Evolutionary conservation across 2,329 filamentous ascomycete genomes (phyloP).

Genomic region (Aaosphaeria arxii): DNA sequence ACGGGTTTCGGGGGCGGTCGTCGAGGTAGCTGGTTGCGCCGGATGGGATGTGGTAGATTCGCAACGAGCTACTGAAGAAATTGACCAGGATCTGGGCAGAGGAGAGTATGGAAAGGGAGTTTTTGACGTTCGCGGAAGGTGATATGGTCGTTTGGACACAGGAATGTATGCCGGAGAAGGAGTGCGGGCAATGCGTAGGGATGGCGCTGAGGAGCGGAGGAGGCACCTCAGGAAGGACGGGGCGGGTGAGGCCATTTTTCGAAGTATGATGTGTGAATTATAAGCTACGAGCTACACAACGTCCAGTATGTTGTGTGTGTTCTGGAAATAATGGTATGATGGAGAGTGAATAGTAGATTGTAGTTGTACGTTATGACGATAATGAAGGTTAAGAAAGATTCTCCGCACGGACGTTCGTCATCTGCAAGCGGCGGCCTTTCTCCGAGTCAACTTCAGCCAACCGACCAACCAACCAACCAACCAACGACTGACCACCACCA

Average conservation of each 20-base stretch:
- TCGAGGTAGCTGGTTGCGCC: conserved; percentile 19
- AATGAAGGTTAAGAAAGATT: too few species aligned
- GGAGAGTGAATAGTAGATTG: too few species aligned
- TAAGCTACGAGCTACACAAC: too few species aligned
- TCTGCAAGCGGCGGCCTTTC: conserved; percentile 14
- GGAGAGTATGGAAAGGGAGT: conserved; percentile 13
- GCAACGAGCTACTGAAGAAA: conserved; percentile 12
- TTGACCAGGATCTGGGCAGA: conserved; percentile 7
- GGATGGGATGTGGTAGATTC: conserved; percentile 20
- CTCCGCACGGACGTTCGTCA: conserved; percentile 9
- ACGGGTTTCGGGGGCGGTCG: conserved; percentile 31
- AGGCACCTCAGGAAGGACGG: conserved; percentile 21
- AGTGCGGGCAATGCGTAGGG: conserved; percentile 9
- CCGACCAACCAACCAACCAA: background rate
- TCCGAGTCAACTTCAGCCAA: background rate
- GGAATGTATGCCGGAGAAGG: conserved; percentile 20
- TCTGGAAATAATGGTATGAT: too few species aligned
- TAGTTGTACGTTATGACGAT: too few species aligned
- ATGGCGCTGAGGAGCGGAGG: conserved; percentile 11
- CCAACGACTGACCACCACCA: too few species aligned
- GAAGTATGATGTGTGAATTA: too few species aligned
- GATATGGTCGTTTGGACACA: conserved; percentile 18
- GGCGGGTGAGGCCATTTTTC: conserved; percentile 3
- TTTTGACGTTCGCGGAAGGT: conserved; percentile 22
- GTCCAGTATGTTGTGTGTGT: too few species aligned